Conservation (phyloP, 2,329 filamentous ascomycete genomes). For the Ascochyta rabiei region DNA sequence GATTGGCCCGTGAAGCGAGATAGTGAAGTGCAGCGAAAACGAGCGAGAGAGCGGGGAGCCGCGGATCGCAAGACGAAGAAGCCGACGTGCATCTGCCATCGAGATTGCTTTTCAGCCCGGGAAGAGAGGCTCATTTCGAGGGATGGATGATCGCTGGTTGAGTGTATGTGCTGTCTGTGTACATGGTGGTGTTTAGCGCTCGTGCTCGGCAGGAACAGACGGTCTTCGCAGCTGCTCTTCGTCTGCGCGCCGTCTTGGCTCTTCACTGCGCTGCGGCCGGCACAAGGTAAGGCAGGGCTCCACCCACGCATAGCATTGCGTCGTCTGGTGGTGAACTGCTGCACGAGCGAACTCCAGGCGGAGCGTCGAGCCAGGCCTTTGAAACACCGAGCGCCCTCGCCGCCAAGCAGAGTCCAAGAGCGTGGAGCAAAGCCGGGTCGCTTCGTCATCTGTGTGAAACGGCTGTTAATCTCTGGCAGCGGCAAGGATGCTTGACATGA, state of each 20-base stretch:
- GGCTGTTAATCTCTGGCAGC: constrained; percentile 24
- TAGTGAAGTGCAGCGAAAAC: constrained; percentile 16
- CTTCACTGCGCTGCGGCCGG: too few species aligned
- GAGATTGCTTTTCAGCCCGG: constrained; percentile 3
- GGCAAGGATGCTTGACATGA: constrained; percentile 13
- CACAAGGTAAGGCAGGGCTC: too few species aligned
- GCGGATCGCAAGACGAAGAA: constrained; percentile 4
- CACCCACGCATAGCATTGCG: too few species aligned
- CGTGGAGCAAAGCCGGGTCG: not conserved
- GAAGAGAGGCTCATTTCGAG: not conserved
- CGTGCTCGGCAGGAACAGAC: too few species aligned
- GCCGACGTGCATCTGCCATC: too few species aligned
- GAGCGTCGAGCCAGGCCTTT: constrained; percentile 1
- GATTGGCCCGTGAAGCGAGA: constrained; percentile 16
- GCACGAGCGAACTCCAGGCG: not conserved
- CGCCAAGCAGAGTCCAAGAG: constrained; percentile 7
- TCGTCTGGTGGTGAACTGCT: too few species aligned
- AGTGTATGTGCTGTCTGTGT: too few species aligned
- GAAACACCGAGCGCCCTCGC: constrained; percentile 12
- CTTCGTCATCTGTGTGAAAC: constrained; percentile 34
- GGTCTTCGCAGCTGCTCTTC: too few species aligned
- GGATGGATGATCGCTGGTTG: too few species aligned
- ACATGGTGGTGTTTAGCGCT: too few species aligned
- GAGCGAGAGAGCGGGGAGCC: constrained; percentile 10
- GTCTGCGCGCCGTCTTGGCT: not conserved